Conservation (phyloP, 768 basidiomycete genomes). For the Leucosporidium creatinivorum region DNA sequence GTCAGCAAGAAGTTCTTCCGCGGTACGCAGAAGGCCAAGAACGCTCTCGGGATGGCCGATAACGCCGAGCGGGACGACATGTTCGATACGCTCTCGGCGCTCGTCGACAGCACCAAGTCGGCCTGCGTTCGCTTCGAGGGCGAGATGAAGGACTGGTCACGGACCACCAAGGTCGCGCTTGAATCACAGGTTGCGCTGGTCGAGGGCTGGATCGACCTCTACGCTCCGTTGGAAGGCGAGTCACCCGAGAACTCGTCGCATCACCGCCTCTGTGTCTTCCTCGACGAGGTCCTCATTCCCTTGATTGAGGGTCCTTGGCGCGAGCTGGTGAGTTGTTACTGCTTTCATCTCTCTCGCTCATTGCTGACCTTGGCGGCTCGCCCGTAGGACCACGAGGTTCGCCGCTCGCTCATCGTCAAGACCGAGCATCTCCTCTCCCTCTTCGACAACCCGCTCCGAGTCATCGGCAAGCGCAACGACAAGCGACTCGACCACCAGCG, state of each 20-base stretch:
- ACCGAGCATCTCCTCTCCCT: conserved; percentile 33
- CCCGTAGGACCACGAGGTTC: conserved; percentile 29
- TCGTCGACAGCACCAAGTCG: conserved; percentile 18
- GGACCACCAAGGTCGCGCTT: conserved; percentile 24
- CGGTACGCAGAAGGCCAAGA: conserved; percentile 25
- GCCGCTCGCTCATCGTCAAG: conserved; percentile 25
- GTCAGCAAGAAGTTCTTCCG: conserved; percentile 32
- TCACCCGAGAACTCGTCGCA: conserved; percentile 11
- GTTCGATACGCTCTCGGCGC: conserved; percentile 29
- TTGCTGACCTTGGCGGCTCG: background rate
- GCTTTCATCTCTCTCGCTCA: background rate
- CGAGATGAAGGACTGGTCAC: conserved; percentile 34
- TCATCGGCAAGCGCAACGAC: conserved; percentile 35
- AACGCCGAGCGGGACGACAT: conserved; percentile 16
- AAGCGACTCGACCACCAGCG: conserved; percentile 31
- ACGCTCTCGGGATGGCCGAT: conserved; percentile 14
- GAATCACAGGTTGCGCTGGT: conserved; percentile 28
- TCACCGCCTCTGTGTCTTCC: conserved; percentile 31
- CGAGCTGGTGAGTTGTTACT: conserved; percentile 22
- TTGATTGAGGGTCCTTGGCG: conserved; percentile 33
- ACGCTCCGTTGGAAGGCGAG: conserved; percentile 29
- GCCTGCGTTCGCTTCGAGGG: conserved; percentile 23
- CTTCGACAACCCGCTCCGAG: conserved; percentile 32
- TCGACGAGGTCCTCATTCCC: conserved; percentile 27
- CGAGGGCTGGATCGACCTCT: conserved; percentile 34